These are phyloP conservation scores for Auricularia sp. DNA, from an alignment of 768 basidiomycete species.

Conservation along the genomic window DNA sequence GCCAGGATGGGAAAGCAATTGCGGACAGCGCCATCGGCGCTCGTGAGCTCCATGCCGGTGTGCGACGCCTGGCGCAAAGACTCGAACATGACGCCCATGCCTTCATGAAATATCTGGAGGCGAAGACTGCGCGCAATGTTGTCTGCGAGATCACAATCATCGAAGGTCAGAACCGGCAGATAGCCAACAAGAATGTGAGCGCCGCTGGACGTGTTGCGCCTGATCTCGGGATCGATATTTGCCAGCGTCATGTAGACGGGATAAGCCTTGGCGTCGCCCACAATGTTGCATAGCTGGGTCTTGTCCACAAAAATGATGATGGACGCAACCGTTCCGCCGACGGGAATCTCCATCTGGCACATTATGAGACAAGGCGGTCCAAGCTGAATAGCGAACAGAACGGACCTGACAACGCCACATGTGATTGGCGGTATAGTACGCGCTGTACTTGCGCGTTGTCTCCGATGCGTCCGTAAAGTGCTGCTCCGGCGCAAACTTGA, in stretches of 20 bases:
- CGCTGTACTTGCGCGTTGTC: not conserved
- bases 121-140: too few relatives aligned
- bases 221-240: not conserved
- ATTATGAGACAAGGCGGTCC: not conserved
- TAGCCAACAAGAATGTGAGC: not conserved
- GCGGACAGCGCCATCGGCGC: not conserved
- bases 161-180: too few relatives aligned
- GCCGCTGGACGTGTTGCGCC: not conserved
- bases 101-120: not conserved
- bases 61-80: not conserved
- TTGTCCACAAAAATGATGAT: not conserved
- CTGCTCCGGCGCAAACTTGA: not conserved
- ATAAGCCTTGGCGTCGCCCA: slow-evolving; percentile 6
- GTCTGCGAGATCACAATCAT: too few relatives aligned
- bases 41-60: not conserved
- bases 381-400: not conserved
- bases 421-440: not conserved
- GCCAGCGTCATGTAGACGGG: slow-evolving; percentile 14
- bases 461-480: not conserved
- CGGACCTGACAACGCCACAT: not conserved
- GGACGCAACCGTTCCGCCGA: not conserved
- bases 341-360: not conserved
- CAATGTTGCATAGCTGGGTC: not conserved
- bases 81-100: not conserved
- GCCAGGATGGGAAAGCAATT: not conserved